These are phyloP conservation scores for barley (Hordeum vulgare) DNA, from an alignment of 176 grass and related monocot species.

Conservation along the genomic window MorexV3_pseudomolecules_assembly NC_058519.1:643065281-643065780, in stretches of 20 bases:
- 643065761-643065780: background rate
- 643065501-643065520: no score
- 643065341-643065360: no score
- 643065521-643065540: background rate
- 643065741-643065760: background rate
- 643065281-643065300: no score
- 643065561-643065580: background rate
- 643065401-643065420: background rate
- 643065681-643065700: background rate
- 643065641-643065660: background rate
- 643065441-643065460: no score
- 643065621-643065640: background rate
- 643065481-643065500: no score
- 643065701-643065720: background rate
- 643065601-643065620: background rate
- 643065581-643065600: background rate
- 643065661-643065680: background rate
- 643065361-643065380: background rate
- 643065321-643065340: no score
- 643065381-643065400: no score
- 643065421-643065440: background rate
- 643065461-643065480: no score
- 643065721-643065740: background rate
- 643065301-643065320: no score
- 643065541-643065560: background rate